These are phyloP conservation scores for Boletellus sp. DNA, from an alignment of 1,284 basidiomycete species.

Conservation along the genomic window DNA sequence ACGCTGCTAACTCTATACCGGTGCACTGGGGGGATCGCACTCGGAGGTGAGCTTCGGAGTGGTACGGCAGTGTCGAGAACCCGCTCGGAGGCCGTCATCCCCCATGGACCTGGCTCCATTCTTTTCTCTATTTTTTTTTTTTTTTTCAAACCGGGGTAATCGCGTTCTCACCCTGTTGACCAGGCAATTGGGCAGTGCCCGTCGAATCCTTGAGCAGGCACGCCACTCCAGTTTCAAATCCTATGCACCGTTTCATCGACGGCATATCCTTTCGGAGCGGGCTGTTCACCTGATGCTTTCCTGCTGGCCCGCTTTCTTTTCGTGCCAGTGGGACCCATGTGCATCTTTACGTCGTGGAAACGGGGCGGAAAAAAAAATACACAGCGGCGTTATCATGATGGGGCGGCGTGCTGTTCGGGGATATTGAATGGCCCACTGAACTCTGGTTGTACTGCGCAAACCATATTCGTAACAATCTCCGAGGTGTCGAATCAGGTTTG, in stretches of 20 bases:
- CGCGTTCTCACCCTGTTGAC: background rate
- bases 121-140: too few species aligned
- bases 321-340: slow-evolving; percentile 3
- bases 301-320: background rate
- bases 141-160: slow-evolving; percentile 12
- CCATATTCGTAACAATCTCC: slow-evolving; percentile 26
- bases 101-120: slow-evolving; percentile 13
- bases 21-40: too few species aligned
- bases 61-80: slow-evolving; percentile 26
- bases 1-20: background rate
- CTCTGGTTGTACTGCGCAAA: slow-evolving; percentile 19
- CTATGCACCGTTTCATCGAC: slow-evolving; percentile 6
- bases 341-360: slow-evolving; percentile 25
- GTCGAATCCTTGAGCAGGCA: slow-evolving; percentile 5
- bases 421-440: slow-evolving; percentile 15
- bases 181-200: background rate
- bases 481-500: slow-evolving; percentile 20
- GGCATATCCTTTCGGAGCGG: slow-evolving; percentile 6
- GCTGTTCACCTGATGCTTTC: background rate
- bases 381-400: slow-evolving; percentile 12
- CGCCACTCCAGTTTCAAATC: background rate
- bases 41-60: background rate
- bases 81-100: background rate
- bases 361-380: background rate
- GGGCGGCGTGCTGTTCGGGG: slow-evolving; percentile 19